Percentiles rank a stretch among this genome's conserved stretches.
Evolutionary conservation across 805 yeast genomes (phyloP).

Genomic region (Wickerhamomyces strasburgensis): DNA sequence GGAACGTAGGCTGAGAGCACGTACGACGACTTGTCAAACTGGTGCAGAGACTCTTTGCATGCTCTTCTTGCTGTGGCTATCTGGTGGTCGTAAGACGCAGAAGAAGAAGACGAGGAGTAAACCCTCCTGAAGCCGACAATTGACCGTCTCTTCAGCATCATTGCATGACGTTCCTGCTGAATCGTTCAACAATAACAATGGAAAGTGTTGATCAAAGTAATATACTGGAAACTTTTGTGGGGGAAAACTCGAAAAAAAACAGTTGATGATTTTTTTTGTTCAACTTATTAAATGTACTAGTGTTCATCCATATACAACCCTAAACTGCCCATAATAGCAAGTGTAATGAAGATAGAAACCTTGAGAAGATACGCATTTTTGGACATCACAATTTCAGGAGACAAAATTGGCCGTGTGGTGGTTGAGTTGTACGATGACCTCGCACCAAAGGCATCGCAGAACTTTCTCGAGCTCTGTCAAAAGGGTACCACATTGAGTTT

Average conservation of each 20-base stretch:
- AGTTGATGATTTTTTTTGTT: too few species aligned
- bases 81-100: slow-evolving; percentile 6
- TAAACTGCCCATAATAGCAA: not conserved
- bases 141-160: not conserved
- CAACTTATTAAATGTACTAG: too few species aligned
- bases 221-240: too few species aligned
- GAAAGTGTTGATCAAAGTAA: too few species aligned
- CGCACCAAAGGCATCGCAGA: slow-evolving; percentile 55
- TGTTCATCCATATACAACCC: not conserved
- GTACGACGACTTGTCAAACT: slow-evolving; percentile 57
- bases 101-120: not conserved
- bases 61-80: slow-evolving; percentile 8
- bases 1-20: slow-evolving; percentile 69
- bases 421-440: slow-evolving; percentile 40
- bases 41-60: slow-evolving; percentile 5
- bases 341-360: slow-evolving; percentile 10
- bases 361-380: slow-evolving; percentile 31
- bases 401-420: slow-evolving; percentile 54
- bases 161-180: too few species aligned
- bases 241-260: not conserved
- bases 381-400: slow-evolving; percentile 45
- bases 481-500: slow-evolving; percentile 30
- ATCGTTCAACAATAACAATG: too few species aligned
- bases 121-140: not conserved
- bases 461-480: slow-evolving; percentile 44